Conservation (phyloP, 805 yeast genomes). For the Ascoidea tarda region DNA sequence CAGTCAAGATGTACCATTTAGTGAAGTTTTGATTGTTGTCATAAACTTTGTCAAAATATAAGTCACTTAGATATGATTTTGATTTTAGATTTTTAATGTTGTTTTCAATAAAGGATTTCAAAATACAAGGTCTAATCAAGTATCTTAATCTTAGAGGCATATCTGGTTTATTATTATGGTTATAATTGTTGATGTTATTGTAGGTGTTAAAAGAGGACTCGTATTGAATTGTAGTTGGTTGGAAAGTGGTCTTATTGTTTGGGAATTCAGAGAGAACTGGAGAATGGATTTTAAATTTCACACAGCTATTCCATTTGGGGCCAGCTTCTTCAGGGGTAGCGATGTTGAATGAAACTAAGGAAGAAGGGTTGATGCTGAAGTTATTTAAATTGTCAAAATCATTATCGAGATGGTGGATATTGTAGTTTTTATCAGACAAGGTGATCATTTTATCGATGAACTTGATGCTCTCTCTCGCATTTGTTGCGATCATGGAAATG, state of each 20-base stretch:
- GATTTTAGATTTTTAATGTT: constrained; percentile 12
- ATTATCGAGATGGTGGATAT: not conserved
- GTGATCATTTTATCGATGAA: constrained; percentile 34
- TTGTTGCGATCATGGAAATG: constrained; percentile 38
- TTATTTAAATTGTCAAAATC: constrained; percentile 9
- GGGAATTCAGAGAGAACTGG: not conserved
- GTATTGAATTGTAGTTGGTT: not conserved
- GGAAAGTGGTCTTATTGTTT: not conserved
- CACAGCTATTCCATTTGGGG: constrained; percentile 47
- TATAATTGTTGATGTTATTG: not conserved
- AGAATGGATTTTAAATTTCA: not conserved
- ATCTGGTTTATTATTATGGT: not conserved
- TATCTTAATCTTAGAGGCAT: constrained; percentile 25
- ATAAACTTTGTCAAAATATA: not conserved
- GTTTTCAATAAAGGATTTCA: constrained; percentile 32
- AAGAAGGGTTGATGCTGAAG: constrained; percentile 5
- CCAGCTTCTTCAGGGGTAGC: constrained; percentile 88
- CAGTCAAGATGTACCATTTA: constrained; percentile 51
- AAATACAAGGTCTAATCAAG: constrained; percentile 43
- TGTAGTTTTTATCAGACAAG: constrained; percentile 5
- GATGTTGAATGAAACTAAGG: constrained; percentile 41
- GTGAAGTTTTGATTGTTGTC: not conserved
- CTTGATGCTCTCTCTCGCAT: constrained; percentile 50
- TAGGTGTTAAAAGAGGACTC: not conserved
- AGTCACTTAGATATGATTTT: too few relatives aligned